Percentiles rank a stretch among this genome's conserved stretches.
phyloP scores from a whole-genome alignment of 2,329 filamentous ascomycete genomes.

The Penicillium sp. region DNA sequence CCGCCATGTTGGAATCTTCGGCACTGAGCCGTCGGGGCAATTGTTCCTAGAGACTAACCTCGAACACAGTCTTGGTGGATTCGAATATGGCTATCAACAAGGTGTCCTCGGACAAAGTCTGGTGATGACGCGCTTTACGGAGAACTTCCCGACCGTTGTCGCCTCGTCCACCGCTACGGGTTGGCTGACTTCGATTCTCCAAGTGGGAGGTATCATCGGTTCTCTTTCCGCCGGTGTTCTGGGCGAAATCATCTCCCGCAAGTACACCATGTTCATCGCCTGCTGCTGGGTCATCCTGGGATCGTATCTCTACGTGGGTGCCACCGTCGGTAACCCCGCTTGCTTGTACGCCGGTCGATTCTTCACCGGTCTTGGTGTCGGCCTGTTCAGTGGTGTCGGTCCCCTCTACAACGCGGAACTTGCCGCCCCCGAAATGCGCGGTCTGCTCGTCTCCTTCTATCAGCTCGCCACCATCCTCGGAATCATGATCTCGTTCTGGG shows the following conservation, averaged over 20 bases:
- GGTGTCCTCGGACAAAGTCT: slow-evolving; percentile 48
- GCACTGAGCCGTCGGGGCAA: no score
- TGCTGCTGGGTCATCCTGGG: slow-evolving; percentile 52
- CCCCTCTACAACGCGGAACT: slow-evolving; percentile 58
- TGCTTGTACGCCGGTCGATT: slow-evolving; percentile 33
- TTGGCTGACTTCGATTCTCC: slow-evolving; percentile 55
- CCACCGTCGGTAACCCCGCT: slow-evolving; percentile 26
- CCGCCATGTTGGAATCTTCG: not conserved
- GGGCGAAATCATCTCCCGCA: slow-evolving; percentile 55
- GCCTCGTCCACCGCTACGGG: slow-evolving; percentile 42
- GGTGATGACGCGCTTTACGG: slow-evolving; percentile 54
- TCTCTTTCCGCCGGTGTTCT: slow-evolving; percentile 49
- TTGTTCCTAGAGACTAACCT: slow-evolving; percentile 2
- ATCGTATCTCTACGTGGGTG: slow-evolving; percentile 40
- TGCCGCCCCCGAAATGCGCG: slow-evolving; percentile 36
- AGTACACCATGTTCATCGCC: slow-evolving; percentile 56
- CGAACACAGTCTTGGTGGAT: slow-evolving; percentile 43
- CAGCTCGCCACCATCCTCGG: slow-evolving; percentile 39
- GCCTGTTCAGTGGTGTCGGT: slow-evolving; percentile 39
- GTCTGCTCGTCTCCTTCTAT: slow-evolving; percentile 38
- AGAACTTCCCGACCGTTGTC: slow-evolving; percentile 49
- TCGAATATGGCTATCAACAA: slow-evolving; percentile 54
- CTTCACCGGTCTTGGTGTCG: slow-evolving; percentile 36
- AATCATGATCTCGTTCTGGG: slow-evolving; percentile 40
- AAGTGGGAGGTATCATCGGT: slow-evolving; percentile 51